Conservation (phyloP, 495 filamentous ascomycete species). For the Baudoinia panamericana region DNA sequence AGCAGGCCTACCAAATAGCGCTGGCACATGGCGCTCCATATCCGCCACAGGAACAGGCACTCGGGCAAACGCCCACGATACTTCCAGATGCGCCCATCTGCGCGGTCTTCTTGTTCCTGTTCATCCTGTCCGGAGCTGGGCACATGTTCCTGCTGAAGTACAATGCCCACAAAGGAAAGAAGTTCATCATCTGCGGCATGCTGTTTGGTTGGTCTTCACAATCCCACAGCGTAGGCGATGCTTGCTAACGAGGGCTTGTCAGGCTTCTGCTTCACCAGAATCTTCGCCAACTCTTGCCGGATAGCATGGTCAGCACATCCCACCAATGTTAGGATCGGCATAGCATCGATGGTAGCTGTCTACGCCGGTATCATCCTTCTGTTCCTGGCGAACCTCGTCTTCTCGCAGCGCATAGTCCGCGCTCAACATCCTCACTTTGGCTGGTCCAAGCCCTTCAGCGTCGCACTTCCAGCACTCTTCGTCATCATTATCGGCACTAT, state of each 20-base stretch:
- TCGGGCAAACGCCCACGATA: constrained; percentile 24
- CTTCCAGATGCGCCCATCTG: constrained; percentile 27
- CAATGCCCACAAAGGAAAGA: constrained; percentile 22
- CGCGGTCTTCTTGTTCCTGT: constrained; percentile 27
- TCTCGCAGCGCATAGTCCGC: constrained; percentile 62
- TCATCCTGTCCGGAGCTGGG: constrained; percentile 20
- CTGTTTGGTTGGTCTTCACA: constrained; percentile 41
- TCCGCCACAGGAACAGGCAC: constrained; percentile 21
- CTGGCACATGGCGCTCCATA: constrained; percentile 23
- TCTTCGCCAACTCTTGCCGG: constrained; percentile 23
- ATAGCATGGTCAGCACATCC: constrained; percentile 20
- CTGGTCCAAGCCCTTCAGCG: constrained; percentile 42
- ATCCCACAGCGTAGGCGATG: background rate
- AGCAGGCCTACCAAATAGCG: background rate
- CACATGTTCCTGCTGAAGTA: constrained; percentile 23
- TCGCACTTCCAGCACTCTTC: constrained; percentile 46
- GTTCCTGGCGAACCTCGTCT: constrained; percentile 71
- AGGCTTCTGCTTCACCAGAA: constrained; percentile 31
- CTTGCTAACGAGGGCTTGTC: background rate
- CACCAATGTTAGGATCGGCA: constrained; percentile 23
- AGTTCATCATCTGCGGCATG: constrained; percentile 40
- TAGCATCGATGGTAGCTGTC: constrained; percentile 42
- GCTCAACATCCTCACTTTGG: constrained; percentile 59
- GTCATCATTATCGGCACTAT: constrained; percentile 47
- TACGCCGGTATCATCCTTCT: constrained; percentile 63